Conservation (phyloP, 2,329 filamentous ascomycete species). For the Trichoderma breve region DNA sequence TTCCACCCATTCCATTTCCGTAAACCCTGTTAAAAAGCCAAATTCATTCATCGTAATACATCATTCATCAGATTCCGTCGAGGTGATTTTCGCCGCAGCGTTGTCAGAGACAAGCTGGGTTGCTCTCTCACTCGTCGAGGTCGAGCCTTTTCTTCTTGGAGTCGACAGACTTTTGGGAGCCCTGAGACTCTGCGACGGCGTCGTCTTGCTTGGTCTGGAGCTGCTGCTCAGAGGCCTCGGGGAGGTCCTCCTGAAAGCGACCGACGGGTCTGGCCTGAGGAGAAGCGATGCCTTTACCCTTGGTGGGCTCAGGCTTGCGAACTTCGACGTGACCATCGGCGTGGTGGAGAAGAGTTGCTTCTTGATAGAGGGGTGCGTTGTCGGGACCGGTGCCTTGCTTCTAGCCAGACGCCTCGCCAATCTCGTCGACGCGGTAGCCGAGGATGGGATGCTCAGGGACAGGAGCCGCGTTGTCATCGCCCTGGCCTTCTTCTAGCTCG, state of each 20-base stretch:
- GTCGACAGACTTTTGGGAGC: not conserved
- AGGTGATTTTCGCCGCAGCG: not conserved
- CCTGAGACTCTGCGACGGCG: not conserved
- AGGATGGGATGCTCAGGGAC: not conserved
- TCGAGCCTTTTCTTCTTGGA: not conserved
- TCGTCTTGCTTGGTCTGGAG: not conserved
- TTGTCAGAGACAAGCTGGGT: not conserved
- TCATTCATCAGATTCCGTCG: not conserved
- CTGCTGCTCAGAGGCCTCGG: not conserved
- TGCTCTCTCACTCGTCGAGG: not conserved
- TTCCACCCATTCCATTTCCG: not conserved
- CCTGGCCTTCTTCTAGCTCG: not conserved
- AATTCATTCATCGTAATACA: not conserved
- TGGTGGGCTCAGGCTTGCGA: not conserved
- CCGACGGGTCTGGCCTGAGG: not conserved
- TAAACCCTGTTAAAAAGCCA: not conserved
- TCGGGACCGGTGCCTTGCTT: not conserved
- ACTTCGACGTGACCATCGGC: not conserved
- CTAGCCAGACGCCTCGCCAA: conserved; percentile 3
- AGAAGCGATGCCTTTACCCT: not conserved
- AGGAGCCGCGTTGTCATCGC: not conserved
- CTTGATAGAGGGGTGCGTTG: not conserved
- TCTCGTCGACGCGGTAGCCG: not conserved
- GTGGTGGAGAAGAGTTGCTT: not conserved
- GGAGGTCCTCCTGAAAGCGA: not conserved